These are phyloP conservation scores for Pseudognaphalium luteoalbum DNA, from an alignment of 129 eudicot species.

Conservation along the genomic window DNA sequence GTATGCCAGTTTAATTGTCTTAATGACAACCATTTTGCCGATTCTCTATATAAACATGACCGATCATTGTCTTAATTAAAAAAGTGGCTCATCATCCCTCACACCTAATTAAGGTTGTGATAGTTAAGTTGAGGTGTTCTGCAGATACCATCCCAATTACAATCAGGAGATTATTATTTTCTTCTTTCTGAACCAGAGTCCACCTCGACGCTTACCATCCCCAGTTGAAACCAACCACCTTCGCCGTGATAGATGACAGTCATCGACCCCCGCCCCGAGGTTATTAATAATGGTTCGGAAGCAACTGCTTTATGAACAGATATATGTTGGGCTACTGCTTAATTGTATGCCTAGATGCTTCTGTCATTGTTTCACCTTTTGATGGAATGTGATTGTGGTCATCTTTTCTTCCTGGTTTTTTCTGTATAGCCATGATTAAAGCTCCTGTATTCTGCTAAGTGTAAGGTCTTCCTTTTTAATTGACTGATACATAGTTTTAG, in stretches of 20 bases:
- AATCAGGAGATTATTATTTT: constrained; percentile 62
- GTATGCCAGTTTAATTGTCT: constrained; percentile 13
- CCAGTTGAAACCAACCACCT: constrained; percentile 35
- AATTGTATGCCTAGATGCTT: constrained; percentile 8
- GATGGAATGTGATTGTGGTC: constrained; percentile 1
- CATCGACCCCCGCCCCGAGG: too few species aligned
- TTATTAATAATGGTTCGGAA: constrained; percentile 22
- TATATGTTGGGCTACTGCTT: constrained; percentile 34
- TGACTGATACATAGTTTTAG: constrained; percentile 80
- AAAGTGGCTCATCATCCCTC: not conserved
- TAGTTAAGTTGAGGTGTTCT: constrained; percentile 20
- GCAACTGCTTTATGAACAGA: constrained; percentile 62
- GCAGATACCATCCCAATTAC: constrained; percentile 54
- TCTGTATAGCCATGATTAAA: not conserved
- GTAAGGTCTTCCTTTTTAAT: constrained; percentile 38
- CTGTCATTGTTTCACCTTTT: constrained; percentile 4
- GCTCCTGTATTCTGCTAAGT: not conserved
- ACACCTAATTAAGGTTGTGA: constrained; percentile 24
- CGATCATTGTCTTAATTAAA: not conserved
- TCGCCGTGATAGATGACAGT: not conserved
- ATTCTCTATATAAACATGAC: not conserved
- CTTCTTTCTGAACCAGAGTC: constrained; percentile 71
- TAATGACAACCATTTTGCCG: not conserved
- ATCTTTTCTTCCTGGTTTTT: not conserved
- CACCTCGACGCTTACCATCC: constrained; percentile 80